A percentile compares a stretch with the other conserved stretches of the same genome.
Conservation (phyloP, 106 monocot genomes). For the Acorus gramineus region DNA sequence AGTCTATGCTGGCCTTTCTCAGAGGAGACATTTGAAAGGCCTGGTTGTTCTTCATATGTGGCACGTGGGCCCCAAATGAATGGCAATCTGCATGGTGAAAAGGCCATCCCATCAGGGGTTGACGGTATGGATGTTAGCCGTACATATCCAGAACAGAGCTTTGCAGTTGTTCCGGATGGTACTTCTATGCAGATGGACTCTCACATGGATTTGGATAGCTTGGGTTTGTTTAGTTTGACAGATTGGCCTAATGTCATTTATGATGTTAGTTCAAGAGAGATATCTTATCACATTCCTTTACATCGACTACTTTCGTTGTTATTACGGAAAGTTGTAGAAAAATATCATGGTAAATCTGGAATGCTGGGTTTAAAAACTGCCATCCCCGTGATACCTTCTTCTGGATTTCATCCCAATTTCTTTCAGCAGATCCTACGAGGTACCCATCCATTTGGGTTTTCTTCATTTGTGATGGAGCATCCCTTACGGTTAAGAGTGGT, state of each 20-base stretch:
- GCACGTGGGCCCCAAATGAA: no score
- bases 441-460: constrained; percentile 61
- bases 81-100: no score
- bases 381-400: neutral
- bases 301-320: constrained; percentile 78
- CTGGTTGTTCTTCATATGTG: no score
- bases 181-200: constrained; percentile 8
- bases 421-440: constrained; percentile 48
- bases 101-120: no score
- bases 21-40: no score
- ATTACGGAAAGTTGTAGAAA: constrained; percentile 51
- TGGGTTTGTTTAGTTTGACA: constrained; percentile 25
- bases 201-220: constrained; percentile 20
- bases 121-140: no score
- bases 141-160: no score
- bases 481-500: constrained; percentile 79
- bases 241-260: constrained; percentile 62
- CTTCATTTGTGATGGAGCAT: constrained; percentile 81
- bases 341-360: constrained; percentile 24
- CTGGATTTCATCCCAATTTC: constrained; percentile 22
- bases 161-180: no score
- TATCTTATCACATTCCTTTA: constrained; percentile 90
- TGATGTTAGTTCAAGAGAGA: constrained; percentile 79
- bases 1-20: no score
- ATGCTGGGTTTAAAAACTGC: no score